phyloP scores from a whole-genome alignment of 805 yeast species.

The Candida wancherniae region DNA sequence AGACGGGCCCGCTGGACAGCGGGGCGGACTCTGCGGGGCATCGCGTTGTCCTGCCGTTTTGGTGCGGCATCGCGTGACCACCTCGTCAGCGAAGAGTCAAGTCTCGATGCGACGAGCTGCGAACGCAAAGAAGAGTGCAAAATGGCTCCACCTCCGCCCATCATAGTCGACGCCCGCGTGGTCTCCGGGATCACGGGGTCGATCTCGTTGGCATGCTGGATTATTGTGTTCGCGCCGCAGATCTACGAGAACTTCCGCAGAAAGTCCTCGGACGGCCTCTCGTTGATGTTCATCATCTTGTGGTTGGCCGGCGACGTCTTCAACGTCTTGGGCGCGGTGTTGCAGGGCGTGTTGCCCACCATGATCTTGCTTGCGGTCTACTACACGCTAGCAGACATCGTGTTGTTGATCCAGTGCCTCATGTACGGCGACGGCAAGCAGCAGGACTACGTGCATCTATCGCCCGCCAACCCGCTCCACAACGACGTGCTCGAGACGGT shows the following conservation, averaged over 20 bases:
- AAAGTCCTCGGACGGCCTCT: constrained; percentile 85
- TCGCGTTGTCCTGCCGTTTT: too few relatives aligned
- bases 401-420: constrained; percentile 77
- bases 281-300: constrained; percentile 75
- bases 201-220: constrained; percentile 95
- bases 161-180: constrained; percentile 61
- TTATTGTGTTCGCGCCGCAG: constrained; percentile 95
- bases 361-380: constrained; percentile 91
- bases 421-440: constrained; percentile 62
- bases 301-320: constrained; percentile 95
- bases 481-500: constrained; percentile 66
- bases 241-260: constrained; percentile 86
- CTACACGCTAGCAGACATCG: constrained; percentile 86
- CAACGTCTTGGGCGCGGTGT: constrained; percentile 83
- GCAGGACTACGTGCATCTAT: constrained; percentile 72
- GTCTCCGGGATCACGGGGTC: constrained; percentile 79
- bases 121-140: not conserved
- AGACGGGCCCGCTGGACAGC: too few relatives aligned
- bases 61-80: too few relatives aligned
- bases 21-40: too few relatives aligned
- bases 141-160: constrained; percentile 62
- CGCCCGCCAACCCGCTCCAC: constrained; percentile 82
- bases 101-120: constrained; percentile 1
- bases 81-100: too few relatives aligned
- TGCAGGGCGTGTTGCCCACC: constrained; percentile 90